These are phyloP conservation scores for Albatrellus ellisii DNA, from an alignment of 768 basidiomycete species.

Conservation along the genomic window DNA sequence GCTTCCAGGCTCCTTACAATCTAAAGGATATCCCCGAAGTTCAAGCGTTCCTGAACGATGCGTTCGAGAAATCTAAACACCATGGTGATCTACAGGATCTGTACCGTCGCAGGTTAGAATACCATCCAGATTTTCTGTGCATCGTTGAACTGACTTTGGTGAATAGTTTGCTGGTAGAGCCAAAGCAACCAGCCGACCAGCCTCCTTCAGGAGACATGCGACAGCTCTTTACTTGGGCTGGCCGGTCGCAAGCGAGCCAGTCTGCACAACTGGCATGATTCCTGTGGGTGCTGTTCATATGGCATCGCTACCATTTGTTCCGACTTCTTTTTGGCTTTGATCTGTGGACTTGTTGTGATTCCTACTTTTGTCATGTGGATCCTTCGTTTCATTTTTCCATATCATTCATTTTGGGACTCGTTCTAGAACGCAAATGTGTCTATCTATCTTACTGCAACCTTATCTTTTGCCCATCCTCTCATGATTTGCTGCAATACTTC, in stretches of 20 bases:
- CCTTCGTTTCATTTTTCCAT: conserved; percentile 8
- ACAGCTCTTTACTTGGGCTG: conserved; percentile 71
- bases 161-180: conserved; percentile 69
- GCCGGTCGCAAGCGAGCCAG: conserved; percentile 21
- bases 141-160: not conserved
- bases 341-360: not conserved
- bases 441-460: conserved; percentile 11
- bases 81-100: conserved; percentile 79
- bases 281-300: not conserved
- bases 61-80: conserved; percentile 62
- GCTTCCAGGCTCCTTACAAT: conserved; percentile 79
- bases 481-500: conserved; percentile 2
- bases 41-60: conserved; percentile 61
- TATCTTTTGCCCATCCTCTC: conserved; percentile 11
- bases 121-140: not conserved
- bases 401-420: conserved; percentile 7
- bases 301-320: conserved; percentile 1
- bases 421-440: conserved; percentile 11
- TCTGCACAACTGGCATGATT: conserved; percentile 9
- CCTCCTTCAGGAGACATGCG: conserved; percentile 55
- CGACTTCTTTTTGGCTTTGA: not conserved
- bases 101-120: conserved; percentile 75
- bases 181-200: conserved; percentile 64
- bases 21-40: conserved; percentile 85
- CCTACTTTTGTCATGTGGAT: too few relatives aligned